Conservation (phyloP, 1,139 yeast species). For the Taiozyma sp. region DNA sequence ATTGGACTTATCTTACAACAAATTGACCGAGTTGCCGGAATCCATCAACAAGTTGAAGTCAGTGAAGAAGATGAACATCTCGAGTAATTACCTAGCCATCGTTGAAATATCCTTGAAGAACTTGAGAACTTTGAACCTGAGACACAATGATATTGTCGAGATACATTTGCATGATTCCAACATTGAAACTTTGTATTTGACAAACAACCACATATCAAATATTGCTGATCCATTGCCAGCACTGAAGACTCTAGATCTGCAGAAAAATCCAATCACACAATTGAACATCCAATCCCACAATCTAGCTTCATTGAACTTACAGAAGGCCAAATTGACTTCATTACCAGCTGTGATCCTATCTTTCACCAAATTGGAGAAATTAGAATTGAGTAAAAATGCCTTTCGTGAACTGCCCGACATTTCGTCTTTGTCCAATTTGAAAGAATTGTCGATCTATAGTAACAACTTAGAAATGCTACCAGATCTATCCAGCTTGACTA, state of each 20-base stretch:
- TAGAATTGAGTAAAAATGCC: constrained; percentile 79
- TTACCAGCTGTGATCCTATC: constrained; percentile 61
- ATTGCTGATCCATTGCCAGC: constrained; percentile 59
- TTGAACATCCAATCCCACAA: constrained; percentile 45
- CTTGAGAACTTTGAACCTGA: constrained; percentile 71
- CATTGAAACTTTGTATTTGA: constrained; percentile 66
- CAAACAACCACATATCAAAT: constrained; percentile 72
- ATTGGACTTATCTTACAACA: constrained; percentile 80
- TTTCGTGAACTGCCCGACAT: constrained; percentile 75
- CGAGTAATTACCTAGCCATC: constrained; percentile 65
- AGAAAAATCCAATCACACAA: constrained; percentile 78
- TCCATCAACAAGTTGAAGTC: constrained; percentile 52
- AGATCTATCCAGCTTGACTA: constrained; percentile 50
- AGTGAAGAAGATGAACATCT: constrained; percentile 64
- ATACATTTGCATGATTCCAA: constrained; percentile 57
- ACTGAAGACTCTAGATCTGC: constrained; percentile 50
- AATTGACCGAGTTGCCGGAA: constrained; percentile 54
- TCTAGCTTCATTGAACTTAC: constrained; percentile 68
- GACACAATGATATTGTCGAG: constrained; percentile 65
- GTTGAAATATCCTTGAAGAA: constrained; percentile 39
- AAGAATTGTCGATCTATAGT: constrained; percentile 62
- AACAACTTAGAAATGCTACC: constrained; percentile 81
- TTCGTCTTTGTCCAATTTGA: constrained; percentile 50
- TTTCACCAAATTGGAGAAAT: constrained; percentile 63
- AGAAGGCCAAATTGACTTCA: constrained; percentile 76